Evolutionary conservation across 257 asterid species (phyloP).

Genomic region (Solanum lignicaule): DNA sequence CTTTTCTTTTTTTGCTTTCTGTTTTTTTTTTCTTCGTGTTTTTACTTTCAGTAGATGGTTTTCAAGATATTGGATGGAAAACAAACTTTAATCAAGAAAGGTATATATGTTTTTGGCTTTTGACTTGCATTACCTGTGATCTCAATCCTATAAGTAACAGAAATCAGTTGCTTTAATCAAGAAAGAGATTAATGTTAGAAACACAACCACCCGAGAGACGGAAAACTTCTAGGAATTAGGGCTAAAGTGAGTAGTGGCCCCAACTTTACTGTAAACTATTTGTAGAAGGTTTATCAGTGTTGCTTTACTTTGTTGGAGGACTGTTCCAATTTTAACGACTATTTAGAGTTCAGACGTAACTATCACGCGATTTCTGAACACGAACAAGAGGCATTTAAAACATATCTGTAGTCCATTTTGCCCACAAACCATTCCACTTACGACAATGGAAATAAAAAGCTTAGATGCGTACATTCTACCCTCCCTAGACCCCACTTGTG

Average conservation of each 20-base stretch:
- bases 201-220: not conserved
- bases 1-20: not conserved
- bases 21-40: not conserved
- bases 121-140: not conserved
- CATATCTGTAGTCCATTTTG: not conserved
- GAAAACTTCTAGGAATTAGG: not conserved
- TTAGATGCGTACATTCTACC: not conserved
- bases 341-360: not conserved
- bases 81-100: not conserved
- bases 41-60: not conserved
- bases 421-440: not conserved
- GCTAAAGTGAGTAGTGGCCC: not conserved
- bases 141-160: not conserved
- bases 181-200: not conserved
- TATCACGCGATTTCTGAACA: not conserved
- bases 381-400: not conserved
- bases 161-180: not conserved
- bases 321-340: not conserved
- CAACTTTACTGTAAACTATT: not conserved
- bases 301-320: not conserved
- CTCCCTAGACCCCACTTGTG: not conserved
- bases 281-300: not conserved
- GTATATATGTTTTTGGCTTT: not conserved
- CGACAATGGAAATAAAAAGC: not conserved
- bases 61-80: not conserved